Base-by-base conservation (phyloP, 2,329 filamentous ascomycete genomes). In the Fusarium palustre region DNA sequence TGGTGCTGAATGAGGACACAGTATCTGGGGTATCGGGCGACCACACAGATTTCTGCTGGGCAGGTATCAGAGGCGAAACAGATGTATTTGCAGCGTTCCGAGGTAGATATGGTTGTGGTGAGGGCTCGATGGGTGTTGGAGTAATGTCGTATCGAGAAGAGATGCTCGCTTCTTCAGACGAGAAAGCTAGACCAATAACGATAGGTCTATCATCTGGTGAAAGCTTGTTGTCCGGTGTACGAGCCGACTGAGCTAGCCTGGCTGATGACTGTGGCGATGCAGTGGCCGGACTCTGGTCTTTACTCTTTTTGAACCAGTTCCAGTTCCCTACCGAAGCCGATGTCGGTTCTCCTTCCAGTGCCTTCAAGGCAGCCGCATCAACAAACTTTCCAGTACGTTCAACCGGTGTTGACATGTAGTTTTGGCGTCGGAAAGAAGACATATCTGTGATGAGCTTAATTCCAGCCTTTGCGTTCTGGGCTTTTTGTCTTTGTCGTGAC, bases 361-460 rank as follows among this genome's bases (percentile, higher is more conserved):
- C 88, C 55, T 82, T 83, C 45, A 91, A 79, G 15, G 88, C 86
- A 39, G 84, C 85, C n/a, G 85, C 80, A 70, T 90, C 85, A 16
- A 87, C 87, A 64, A 88, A 89, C 59, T 84, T 87, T 58, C 68
- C 71, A 28, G 78, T 77, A 28, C 73, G 79, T 41, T 69, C 76
- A 50, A 72, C 75, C 2, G 76, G 71, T 10, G 74, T 74, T 48
- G 70, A 76, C 52, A 75, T 76, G 68, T 78, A 83, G 76, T 75
- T 83, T 69, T 76, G 78, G 30, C 81, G 81, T 28, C 80, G 86
- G 75, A 83, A 82, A 64, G 78, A 81, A 64, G 87, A 81, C 82
- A 92, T 90, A 74, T 90, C 90, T 3, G 91, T 94, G 68, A 92
- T 88, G 22, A 93, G 77, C 67, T 83, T 90, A 74, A 92, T 91